Evolutionary conservation across 768 basidiomycete genomes (phyloP).

Genomic region (Tephrocybe sp.): DNA sequence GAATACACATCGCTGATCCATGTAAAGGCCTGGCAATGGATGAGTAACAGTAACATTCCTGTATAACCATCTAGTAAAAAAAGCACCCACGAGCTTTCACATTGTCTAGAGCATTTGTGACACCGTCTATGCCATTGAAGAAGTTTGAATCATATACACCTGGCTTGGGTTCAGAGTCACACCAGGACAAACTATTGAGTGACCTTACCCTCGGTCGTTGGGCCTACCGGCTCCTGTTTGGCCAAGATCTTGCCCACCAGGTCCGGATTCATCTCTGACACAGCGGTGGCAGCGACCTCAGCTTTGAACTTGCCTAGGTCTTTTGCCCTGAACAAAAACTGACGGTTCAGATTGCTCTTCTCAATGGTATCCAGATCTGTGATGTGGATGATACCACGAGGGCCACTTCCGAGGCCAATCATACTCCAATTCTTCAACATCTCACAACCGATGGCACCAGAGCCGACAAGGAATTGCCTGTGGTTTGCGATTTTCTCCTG

Average conservation of each 20-base stretch:
- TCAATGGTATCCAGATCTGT: constrained; percentile 99
- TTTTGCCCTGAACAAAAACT: constrained; percentile 96
- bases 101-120: constrained; percentile 98
- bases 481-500: constrained; percentile 88
- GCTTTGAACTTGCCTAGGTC: constrained; percentile 97
- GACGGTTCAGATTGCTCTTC: constrained; percentile 97
- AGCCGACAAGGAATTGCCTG: constrained; percentile 94
- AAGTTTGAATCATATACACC: constrained; percentile 88
- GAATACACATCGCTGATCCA: constrained; percentile 98
- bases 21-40: constrained; percentile 73
- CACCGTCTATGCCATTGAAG: constrained; percentile 85
- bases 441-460: constrained; percentile 99
- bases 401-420: constrained; percentile 89
- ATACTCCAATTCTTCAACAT: constrained; percentile 99
- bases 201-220: constrained; percentile 84
- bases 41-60: constrained; percentile 1
- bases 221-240: constrained; percentile 92
- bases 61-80: neutral
- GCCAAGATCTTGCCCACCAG: constrained; percentile 81
- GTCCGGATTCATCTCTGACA: constrained; percentile 94
- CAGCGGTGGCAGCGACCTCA: constrained; percentile 88
- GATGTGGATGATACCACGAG: constrained; percentile 80
- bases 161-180: constrained; percentile 45
- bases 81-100: constrained; percentile 80
- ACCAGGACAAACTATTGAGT: neutral